A percentile compares a stretch with the other conserved stretches of the same genome.
These are phyloP conservation scores for Paramecium pentaurelia DNA, from an alignment of 73 alveolate genomes.

Conservation along the genomic window DNA sequence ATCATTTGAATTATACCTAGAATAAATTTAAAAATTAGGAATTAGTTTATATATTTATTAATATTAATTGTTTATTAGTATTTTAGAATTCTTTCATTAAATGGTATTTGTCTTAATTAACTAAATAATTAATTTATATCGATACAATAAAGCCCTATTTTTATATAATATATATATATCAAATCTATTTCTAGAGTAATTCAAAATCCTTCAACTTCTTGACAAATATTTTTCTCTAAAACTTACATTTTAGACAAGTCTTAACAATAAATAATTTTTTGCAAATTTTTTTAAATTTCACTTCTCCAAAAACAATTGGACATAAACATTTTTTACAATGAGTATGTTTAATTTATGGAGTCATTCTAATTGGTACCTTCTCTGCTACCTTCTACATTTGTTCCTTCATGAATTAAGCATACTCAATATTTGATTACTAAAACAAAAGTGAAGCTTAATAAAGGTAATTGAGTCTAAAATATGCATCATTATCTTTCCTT, in stretches of 20 bases:
- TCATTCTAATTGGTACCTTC: not conserved
- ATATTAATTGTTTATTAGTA: not conserved
- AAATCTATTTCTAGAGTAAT: not conserved
- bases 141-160: not conserved
- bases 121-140: not conserved
- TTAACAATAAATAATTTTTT: not conserved
- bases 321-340: constrained; percentile 4
- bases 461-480: not conserved
- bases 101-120: not conserved
- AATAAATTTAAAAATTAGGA: not conserved
- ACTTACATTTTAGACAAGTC: not conserved
- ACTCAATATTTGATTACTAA: not conserved
- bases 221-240: not conserved
- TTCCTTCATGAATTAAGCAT: not conserved
- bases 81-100: not conserved
- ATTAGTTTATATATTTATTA: not conserved
- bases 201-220: not conserved
- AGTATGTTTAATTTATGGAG: not conserved
- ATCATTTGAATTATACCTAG: not conserved
- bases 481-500: constrained; percentile 24
- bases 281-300: not conserved
- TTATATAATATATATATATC: not conserved
- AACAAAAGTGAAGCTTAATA: not conserved
- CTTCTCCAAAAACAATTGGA: not conserved
- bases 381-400: not conserved